These are phyloP conservation scores for Neurospora sublineolata DNA, from an alignment of 495 filamentous ascomycete species.

Conservation along the genomic window DNA sequence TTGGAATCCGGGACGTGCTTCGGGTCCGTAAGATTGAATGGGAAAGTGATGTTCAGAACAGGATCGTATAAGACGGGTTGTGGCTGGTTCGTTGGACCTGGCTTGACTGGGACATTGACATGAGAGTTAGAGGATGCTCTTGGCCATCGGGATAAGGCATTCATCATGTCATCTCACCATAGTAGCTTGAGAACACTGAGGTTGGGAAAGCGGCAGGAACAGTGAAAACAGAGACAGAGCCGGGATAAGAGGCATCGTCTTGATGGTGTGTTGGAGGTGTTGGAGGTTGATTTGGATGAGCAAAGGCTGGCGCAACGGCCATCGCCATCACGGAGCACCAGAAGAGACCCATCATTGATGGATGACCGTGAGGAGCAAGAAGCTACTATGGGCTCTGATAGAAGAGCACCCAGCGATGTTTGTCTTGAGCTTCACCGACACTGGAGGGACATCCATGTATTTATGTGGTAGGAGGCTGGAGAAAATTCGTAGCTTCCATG, in stretches of 20 bases:
- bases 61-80: slow-evolving; percentile 48
- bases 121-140: not conserved
- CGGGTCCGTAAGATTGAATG: slow-evolving; percentile 45
- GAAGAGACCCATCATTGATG: not conserved
- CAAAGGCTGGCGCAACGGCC: not conserved
- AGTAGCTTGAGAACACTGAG: slow-evolving; percentile 40
- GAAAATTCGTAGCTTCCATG: not conserved
- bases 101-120: slow-evolving; percentile 18
- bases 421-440: not conserved
- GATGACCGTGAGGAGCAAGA: not conserved
- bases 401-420: not conserved
- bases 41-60: slow-evolving; percentile 45
- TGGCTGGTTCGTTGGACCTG: slow-evolving; percentile 43
- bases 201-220: slow-evolving; percentile 45
- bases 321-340: not conserved
- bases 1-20: slow-evolving; percentile 37
- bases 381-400: not conserved
- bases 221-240: slow-evolving; percentile 30
- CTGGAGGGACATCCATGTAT: not conserved
- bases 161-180: slow-evolving; percentile 12
- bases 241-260: slow-evolving; percentile 1
- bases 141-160: not conserved
- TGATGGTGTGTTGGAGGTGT: not conserved
- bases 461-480: not conserved
- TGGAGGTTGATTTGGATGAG: not conserved